Percentiles rank a stretch among this genome's conserved stretches.
These are phyloP conservation scores for Diplodia intermedia DNA, from an alignment of 2,329 filamentous ascomycete genomes.

Conservation along the genomic window DNA sequence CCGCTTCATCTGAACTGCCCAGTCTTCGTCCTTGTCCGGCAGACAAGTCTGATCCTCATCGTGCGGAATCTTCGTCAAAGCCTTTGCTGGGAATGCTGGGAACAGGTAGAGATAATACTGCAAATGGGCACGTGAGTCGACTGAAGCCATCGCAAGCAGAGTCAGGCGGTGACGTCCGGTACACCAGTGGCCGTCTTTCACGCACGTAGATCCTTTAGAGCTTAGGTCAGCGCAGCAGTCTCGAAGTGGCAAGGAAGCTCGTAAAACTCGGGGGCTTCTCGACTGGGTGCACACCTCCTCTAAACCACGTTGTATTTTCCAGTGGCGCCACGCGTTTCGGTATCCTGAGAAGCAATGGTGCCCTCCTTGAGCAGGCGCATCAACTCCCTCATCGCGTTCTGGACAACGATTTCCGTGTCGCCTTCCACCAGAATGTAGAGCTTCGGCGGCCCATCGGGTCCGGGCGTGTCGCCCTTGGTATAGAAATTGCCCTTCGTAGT, in stretches of 20 bases:
- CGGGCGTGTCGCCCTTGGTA: constrained; percentile 78
- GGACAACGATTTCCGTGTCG: constrained; percentile 91
- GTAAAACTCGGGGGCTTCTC: constrained; percentile 11
- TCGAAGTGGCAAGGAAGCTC: constrained; percentile 3
- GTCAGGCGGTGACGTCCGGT: not conserved
- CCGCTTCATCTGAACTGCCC: not conserved
- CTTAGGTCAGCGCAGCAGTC: constrained; percentile 29
- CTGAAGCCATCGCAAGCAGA: not conserved
- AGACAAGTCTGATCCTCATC: not conserved
- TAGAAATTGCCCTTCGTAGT: constrained; percentile 97
- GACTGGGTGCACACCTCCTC: constrained; percentile 19
- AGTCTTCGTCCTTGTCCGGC: not conserved
- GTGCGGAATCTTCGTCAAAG: not conserved
- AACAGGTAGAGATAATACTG: not conserved
- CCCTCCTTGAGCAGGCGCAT: constrained; percentile 88
- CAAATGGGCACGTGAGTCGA: not conserved
- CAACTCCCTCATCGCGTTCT: constrained; percentile 87
- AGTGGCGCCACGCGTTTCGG: constrained; percentile 79
- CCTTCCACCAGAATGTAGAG: constrained; percentile 97
- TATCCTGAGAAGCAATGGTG: constrained; percentile 85
- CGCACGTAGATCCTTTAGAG: constrained; percentile 8
- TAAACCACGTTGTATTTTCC: constrained; percentile 74
- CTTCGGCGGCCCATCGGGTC: constrained; percentile 78
- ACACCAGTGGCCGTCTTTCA: constrained; percentile 4
- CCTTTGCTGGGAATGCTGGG: not conserved